These are phyloP conservation scores for Globisporangium apiculatum DNA, from an alignment of 352 stramenopile species.

Conservation along the genomic window DNA sequence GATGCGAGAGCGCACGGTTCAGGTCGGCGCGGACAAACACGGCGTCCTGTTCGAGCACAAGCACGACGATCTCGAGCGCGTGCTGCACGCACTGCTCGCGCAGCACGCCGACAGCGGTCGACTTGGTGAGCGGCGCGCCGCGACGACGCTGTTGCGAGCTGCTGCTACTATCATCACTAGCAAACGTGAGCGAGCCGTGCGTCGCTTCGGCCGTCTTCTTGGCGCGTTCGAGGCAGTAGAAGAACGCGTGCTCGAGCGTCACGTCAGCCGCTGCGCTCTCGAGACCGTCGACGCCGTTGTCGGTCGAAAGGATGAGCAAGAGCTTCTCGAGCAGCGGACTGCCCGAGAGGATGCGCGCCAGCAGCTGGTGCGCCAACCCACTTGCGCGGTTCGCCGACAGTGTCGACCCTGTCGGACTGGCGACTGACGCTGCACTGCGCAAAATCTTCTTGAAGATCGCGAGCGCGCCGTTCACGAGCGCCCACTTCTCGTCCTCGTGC, in stretches of 20 bases:
- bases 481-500: conserved; percentile 79
- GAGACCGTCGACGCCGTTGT: conserved; percentile 66
- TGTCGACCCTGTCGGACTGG: conserved; percentile 14
- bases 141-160: conserved; percentile 21
- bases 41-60: conserved; percentile 64
- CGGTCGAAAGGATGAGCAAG: conserved; percentile 54
- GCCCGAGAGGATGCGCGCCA: conserved; percentile 62
- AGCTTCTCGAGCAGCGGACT: conserved; percentile 63
- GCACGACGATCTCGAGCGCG: conserved; percentile 67
- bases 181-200: conserved; percentile 61
- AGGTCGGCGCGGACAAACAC: conserved; percentile 58
- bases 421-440: conserved; percentile 23
- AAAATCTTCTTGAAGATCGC: conserved; percentile 78
- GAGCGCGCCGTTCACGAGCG: conserved; percentile 57
- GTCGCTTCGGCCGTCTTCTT: conserved; percentile 66
- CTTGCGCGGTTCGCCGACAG: conserved; percentile 19
- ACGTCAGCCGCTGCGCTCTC: conserved; percentile 67
- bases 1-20: conserved; percentile 46
- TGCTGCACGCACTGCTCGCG: conserved; percentile 70
- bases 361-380: conserved; percentile 57
- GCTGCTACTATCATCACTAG: conserved; percentile 20
- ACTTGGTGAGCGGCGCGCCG: conserved; percentile 44
- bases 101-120: conserved; percentile 31
- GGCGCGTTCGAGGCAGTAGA: conserved; percentile 75
- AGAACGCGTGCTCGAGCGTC: conserved; percentile 74